Evolutionary conservation across 768 basidiomycete species (phyloP).

Genomic region (Crassisporium funariophilum): DNA sequence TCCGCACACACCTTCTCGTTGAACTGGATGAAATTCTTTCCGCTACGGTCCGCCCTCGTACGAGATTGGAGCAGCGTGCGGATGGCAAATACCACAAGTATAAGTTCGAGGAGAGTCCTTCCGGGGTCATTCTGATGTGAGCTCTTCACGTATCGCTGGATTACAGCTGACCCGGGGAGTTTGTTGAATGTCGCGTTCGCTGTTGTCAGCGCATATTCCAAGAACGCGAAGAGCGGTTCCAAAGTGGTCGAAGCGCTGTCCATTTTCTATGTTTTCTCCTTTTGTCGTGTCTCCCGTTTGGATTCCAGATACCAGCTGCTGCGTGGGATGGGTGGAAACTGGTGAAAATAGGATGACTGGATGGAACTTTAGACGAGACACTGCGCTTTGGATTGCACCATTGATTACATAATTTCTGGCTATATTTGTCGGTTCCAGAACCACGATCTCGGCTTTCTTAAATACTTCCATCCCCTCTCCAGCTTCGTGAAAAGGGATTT

Average conservation of each 20-base stretch:
- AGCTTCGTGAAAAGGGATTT: too few species aligned
- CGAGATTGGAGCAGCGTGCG: conserved; percentile 88
- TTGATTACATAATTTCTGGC: too few species aligned
- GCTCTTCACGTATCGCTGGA: conserved; percentile 90
- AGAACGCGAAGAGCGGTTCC: conserved; percentile 60
- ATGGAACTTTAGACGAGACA: too few species aligned
- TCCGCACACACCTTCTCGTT: conserved; percentile 74
- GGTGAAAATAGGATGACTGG: too few species aligned
- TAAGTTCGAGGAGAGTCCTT: conserved; percentile 85
- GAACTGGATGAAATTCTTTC: conserved; percentile 90
- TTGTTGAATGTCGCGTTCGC: conserved; percentile 70
- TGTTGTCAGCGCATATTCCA: conserved; percentile 61
- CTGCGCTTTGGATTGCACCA: too few species aligned
- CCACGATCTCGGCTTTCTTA: too few species aligned
- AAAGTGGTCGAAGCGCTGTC: conserved; percentile 36
- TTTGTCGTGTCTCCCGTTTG: too few species aligned
- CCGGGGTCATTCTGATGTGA: conserved; percentile 97
- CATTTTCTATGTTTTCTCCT: too few species aligned
- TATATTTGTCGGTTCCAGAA: too few species aligned
- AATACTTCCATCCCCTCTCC: too few species aligned
- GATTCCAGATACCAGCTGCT: too few species aligned
- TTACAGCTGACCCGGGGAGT: conserved; percentile 79
- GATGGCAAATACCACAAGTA: conserved; percentile 86
- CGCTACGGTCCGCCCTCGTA: conserved; percentile 81
- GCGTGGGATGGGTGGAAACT: too few species aligned